These are phyloP conservation scores for Termitomyces eurrhizus DNA, from an alignment of 768 basidiomycete genomes.

Conservation along the genomic window DNA sequence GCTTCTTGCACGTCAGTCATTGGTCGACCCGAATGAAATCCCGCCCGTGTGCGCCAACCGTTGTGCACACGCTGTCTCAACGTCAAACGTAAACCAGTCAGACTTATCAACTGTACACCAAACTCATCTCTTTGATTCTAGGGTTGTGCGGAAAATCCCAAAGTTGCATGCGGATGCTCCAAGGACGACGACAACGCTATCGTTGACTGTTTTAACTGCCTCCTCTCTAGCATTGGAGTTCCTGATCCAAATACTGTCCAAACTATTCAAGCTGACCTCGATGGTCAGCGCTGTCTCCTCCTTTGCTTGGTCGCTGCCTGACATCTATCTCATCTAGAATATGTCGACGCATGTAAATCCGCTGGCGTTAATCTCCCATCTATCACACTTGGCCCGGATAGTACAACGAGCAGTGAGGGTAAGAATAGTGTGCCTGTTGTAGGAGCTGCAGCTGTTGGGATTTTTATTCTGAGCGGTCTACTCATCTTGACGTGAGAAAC, in stretches of 20 bases:
- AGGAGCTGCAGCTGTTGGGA: constrained; percentile 1
- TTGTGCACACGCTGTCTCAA: not conserved
- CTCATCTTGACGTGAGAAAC: not conserved
- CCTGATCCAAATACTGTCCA: not conserved
- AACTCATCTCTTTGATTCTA: not conserved
- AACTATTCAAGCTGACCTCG: not conserved
- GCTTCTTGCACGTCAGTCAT: constrained; percentile 7
- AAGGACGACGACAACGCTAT: not conserved
- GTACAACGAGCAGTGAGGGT: not conserved
- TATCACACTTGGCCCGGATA: too few relatives aligned
- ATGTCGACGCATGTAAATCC: not conserved
- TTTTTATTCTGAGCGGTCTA: constrained; percentile 4
- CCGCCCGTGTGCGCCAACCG: constrained; percentile 1
- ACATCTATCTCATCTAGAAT: not conserved
- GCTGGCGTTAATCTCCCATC: not conserved
- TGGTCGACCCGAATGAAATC: constrained; percentile 5
- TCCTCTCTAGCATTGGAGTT: not conserved
- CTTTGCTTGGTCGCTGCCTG: not conserved
- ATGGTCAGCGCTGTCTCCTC: constrained; percentile 3
- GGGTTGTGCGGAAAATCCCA: not conserved
- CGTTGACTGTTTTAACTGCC: constrained; percentile 11
- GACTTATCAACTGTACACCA: too few relatives aligned
- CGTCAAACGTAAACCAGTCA: not conserved
- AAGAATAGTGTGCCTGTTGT: not conserved
- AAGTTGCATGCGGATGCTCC: not conserved